Evolutionary conservation across 2,329 filamentous ascomycete genomes (phyloP).

Genomic region (Hypomyces perniciosus): DNA sequence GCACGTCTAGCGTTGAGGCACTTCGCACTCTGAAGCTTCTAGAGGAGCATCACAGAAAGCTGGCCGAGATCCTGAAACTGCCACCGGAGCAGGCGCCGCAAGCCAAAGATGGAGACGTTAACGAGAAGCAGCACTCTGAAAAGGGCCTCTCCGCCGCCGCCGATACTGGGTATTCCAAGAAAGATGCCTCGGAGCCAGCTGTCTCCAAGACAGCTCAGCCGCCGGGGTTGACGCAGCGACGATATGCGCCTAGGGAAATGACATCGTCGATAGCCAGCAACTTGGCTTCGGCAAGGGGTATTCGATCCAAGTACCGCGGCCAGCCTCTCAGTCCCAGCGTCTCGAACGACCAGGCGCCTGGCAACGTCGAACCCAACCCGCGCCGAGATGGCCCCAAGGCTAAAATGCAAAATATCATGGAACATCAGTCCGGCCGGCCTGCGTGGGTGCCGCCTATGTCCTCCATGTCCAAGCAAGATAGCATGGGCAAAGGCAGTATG

Average conservation of each 20-base stretch:
- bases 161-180: slow-evolving; percentile 13
- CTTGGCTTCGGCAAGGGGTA: slow-evolving; percentile 77
- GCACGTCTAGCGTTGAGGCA: slow-evolving; percentile 64
- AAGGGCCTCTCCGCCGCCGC: slow-evolving; percentile 9
- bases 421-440: slow-evolving; percentile 46
- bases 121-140: slow-evolving; percentile 25
- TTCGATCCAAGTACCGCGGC: slow-evolving; percentile 57
- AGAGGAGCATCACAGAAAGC: slow-evolving; percentile 77
- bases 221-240: slow-evolving; percentile 33
- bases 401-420: slow-evolving; percentile 52
- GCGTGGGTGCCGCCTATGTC: slow-evolving; percentile 44
- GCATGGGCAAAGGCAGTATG: slow-evolving; percentile 19
- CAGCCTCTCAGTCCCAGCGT: slow-evolving; percentile 66
- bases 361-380: slow-evolving; percentile 56
- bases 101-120: slow-evolving; percentile 17
- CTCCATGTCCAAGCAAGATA: slow-evolving; percentile 20
- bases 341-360: slow-evolving; percentile 67
- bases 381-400: slow-evolving; percentile 44
- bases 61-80: slow-evolving; percentile 74
- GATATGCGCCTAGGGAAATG: slow-evolving; percentile 58
- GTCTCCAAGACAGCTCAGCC: slow-evolving; percentile 23
- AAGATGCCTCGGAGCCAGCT: slow-evolving; percentile 18
- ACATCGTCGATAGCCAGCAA: slow-evolving; percentile 85
- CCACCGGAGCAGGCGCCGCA: slow-evolving; percentile 45
- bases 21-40: slow-evolving; percentile 78